Conservation (phyloP, 352 stramenopile species). For the Pythium pyrilobum region DNA sequence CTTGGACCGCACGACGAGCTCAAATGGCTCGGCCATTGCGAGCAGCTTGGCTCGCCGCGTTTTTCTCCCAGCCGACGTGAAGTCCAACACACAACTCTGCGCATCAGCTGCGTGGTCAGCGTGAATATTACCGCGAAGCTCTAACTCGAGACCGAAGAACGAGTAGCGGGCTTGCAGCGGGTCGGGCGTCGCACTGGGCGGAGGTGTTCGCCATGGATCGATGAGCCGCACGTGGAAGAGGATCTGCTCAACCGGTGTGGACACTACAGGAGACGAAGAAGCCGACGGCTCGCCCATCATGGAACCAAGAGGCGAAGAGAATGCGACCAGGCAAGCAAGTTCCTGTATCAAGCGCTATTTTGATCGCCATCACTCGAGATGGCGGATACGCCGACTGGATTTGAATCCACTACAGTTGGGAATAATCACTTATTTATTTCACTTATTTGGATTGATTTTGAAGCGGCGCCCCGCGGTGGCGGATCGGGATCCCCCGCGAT, state of each 20-base stretch:
- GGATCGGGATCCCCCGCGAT: too few relatives aligned
- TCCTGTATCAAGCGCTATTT: too few relatives aligned
- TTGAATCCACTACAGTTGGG: too few relatives aligned
- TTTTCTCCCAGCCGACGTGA: background rate
- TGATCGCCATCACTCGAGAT: too few relatives aligned
- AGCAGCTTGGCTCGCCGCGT: background rate
- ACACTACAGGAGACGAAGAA: background rate
- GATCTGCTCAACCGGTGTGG: conserved; percentile 7
- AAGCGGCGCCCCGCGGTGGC: too few relatives aligned
- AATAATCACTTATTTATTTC: too few relatives aligned
- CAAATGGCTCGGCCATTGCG: conserved; percentile 15
- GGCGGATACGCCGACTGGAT: too few relatives aligned
- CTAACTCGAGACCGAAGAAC: conserved; percentile 18
- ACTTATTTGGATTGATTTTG: too few relatives aligned
- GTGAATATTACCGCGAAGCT: background rate
- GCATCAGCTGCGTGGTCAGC: background rate
- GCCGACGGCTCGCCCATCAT: background rate
- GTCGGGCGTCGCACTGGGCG: background rate
- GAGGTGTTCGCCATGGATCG: conserved; percentile 5
- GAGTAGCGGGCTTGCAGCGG: conserved; percentile 1
- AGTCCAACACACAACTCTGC: background rate
- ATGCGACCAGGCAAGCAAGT: too few relatives aligned
- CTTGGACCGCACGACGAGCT: conserved; percentile 10
- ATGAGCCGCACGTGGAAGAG: conserved; percentile 19
- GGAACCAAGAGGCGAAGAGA: too few relatives aligned